These are phyloP conservation scores for Pseudogymnoascus sp. DNA, from an alignment of 2,329 filamentous ascomycete species.

Conservation along the genomic window DNA sequence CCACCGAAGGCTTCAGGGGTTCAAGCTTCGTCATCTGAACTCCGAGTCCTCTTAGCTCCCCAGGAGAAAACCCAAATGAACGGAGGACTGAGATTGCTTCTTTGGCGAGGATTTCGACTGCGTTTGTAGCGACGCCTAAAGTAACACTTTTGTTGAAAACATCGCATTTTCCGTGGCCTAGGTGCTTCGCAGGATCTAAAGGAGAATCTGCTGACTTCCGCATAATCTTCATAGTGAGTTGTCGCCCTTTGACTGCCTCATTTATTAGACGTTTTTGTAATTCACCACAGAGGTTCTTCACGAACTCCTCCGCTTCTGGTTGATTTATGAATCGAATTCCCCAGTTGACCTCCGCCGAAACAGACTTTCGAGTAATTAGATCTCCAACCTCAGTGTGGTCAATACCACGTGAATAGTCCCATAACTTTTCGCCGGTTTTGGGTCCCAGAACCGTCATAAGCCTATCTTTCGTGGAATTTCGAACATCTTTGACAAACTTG, in stretches of 20 bases:
- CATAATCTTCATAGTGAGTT: conserved; percentile 94
- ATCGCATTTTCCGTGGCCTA: conserved; percentile 93
- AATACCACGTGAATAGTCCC: conserved; percentile 83
- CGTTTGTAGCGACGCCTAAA: conserved; percentile 79
- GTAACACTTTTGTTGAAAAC: conserved; percentile 80
- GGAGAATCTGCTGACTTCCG: conserved; percentile 77
- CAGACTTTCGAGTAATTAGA: conserved; percentile 79
- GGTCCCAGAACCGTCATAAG: conserved; percentile 69
- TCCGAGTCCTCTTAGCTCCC: conserved; percentile 86
- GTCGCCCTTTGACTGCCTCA: conserved; percentile 77
- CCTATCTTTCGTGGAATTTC: conserved; percentile 67
- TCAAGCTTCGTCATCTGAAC: conserved; percentile 92
- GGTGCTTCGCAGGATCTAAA: conserved; percentile 81
- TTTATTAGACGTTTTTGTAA: conserved; percentile 72
- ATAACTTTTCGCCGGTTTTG: conserved; percentile 86
- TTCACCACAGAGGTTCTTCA: conserved; percentile 77
- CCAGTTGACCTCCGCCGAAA: conserved; percentile 97
- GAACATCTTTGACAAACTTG: conserved; percentile 74
- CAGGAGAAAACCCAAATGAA: conserved; percentile 75
- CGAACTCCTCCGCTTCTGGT: conserved; percentile 87
- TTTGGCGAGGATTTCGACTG: conserved; percentile 61
- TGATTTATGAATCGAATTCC: conserved; percentile 91
- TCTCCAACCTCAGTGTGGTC: conserved; percentile 81
- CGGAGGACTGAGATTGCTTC: conserved; percentile 81
- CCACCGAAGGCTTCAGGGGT: conserved; percentile 53